phyloP scores from a whole-genome alignment of 441 rosid genomes.

The Daphne laureola region DNA sequence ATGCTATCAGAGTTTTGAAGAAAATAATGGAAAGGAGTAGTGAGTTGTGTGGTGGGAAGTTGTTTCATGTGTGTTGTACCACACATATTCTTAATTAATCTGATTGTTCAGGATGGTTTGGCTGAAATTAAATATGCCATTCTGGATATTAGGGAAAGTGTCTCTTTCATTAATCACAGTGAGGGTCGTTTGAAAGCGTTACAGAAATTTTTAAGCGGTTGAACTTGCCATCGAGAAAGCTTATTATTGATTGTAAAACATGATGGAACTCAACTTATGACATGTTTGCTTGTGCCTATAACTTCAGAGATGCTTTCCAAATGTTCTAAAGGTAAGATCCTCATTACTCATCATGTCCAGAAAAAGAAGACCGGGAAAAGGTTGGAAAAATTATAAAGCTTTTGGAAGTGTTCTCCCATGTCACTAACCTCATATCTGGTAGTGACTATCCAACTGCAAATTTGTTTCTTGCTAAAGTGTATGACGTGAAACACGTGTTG shows the following conservation, averaged over 20 bases:
- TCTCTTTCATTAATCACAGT: not conserved
- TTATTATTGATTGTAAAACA: not conserved
- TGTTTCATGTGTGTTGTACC: not conserved
- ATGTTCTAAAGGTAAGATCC: not conserved
- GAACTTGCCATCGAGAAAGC: not conserved
- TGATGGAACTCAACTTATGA: not conserved
- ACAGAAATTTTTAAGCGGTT: not conserved
- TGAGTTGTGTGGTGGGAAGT: slow-evolving; percentile 1
- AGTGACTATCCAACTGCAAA: not conserved
- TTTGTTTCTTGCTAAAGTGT: not conserved
- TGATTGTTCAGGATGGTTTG: not conserved
- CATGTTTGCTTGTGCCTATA: not conserved
- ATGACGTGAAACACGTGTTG: no score
- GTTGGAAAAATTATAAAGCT: not conserved
- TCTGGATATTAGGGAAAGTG: not conserved
- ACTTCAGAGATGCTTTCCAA: not conserved
- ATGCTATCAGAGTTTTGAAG: not conserved
- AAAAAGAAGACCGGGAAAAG: not conserved
- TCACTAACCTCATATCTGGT: slow-evolving; percentile 1
- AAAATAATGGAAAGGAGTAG: not conserved
- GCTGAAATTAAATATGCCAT: not conserved
- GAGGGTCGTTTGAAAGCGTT: not conserved
- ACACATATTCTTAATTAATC: not conserved
- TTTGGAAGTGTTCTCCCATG: not conserved
- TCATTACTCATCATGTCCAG: not conserved